These are phyloP conservation scores for Penicillium salamii DNA, from an alignment of 495 filamentous ascomycete species.

Conservation along the genomic window DNA sequence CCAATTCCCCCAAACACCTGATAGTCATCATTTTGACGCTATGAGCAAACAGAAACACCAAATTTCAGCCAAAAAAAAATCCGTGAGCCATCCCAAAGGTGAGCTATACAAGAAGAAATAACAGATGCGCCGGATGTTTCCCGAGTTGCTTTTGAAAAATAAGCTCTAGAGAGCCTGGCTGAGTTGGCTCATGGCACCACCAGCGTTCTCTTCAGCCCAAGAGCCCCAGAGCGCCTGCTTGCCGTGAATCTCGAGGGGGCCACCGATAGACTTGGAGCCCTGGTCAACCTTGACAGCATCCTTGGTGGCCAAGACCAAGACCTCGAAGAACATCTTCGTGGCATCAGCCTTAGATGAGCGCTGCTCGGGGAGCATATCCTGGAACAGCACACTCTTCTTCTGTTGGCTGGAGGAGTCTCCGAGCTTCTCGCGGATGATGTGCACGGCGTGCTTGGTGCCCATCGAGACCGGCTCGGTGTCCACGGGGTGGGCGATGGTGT, in stretches of 20 bases:
- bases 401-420: conserved; percentile 60
- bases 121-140: conserved; percentile 21
- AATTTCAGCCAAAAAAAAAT: conserved; percentile 23
- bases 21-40: conserved; percentile 17
- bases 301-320: conserved; percentile 92
- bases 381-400: conserved; percentile 82
- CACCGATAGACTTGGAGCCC: conserved; percentile 66
- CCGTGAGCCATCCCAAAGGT: conserved; percentile 23
- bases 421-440: conserved; percentile 86
- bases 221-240: conserved; percentile 92
- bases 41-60: conserved; percentile 22
- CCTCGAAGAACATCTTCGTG: conserved; percentile 99
- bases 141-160: conserved; percentile 6
- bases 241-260: conserved; percentile 72
- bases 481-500: conserved; percentile 73
- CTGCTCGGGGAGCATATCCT: conserved; percentile 81
- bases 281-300: conserved; percentile 98
- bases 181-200: conserved; percentile 43
- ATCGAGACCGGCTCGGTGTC: conserved; percentile 81
- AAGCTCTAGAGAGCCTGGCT: conserved; percentile 27
- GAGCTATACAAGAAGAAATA: conserved; percentile 38
- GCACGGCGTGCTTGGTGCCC: conserved; percentile 92
- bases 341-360: conserved; percentile 80
- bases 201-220: conserved; percentile 87
- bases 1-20: conserved; percentile 24